Conservation (phyloP, 2,329 filamentous ascomycete genomes). For the Niveomyces coronatus region DNA sequence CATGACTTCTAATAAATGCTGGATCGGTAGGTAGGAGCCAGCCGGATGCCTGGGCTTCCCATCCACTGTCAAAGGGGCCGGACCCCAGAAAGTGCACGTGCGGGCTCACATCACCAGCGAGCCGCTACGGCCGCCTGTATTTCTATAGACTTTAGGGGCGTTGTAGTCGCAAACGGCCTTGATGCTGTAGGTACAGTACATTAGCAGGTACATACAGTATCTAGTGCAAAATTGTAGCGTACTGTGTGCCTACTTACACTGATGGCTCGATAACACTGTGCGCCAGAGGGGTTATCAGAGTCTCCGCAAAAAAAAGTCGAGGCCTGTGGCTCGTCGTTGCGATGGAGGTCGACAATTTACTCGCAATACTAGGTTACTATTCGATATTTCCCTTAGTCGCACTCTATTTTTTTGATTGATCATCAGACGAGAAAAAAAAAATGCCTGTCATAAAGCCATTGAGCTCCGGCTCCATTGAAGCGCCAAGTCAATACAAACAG, state of each 20-base stretch:
- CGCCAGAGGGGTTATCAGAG: constrained; percentile 6
- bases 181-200: too few species aligned
- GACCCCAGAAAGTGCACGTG: constrained; percentile 4
- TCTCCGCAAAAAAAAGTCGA: constrained; percentile 9
- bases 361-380: constrained; percentile 4
- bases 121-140: neutral
- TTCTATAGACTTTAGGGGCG: too few species aligned
- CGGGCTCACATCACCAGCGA: neutral
- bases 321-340: neutral
- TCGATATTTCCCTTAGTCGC: neutral
- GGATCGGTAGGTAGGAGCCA: constrained; percentile 3
- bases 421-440: constrained; percentile 10
- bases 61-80: too few species aligned
- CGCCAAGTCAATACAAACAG: constrained; percentile 75
- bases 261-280: constrained; percentile 11
- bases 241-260: too few species aligned
- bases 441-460: constrained; percentile 46
- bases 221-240: constrained; percentile 7
- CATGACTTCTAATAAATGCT: neutral
- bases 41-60: neutral
- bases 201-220: too few species aligned
- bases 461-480: constrained; percentile 37
- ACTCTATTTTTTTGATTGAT: constrained; percentile 4
- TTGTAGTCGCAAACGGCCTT: too few species aligned
- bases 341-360: neutral